Base-by-base conservation (phyloP, 1,284 basidiomycete genomes). In the Melampsora larici-populina region DNA sequence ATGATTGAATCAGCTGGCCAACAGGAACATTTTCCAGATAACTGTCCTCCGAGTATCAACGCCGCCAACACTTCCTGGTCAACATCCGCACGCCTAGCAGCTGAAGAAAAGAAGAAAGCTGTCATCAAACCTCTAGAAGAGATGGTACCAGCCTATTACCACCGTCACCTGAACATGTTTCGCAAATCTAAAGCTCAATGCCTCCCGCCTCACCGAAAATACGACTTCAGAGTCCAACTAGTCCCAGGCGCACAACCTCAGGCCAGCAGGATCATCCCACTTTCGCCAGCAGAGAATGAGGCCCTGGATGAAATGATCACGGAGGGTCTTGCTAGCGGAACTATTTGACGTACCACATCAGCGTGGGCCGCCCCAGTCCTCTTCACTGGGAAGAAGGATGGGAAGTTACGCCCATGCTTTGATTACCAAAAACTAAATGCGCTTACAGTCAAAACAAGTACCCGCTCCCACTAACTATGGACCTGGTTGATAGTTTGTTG, bases 391-490 rank as follows among this genome's bases (percentile, higher is more conserved):
- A n/a, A n/a, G n/a, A n/a, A n/a, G n/a, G n/a, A n/a, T n/a, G n/a
- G n/a, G n/a, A n/a, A n/a, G n/a, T 21, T 62, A 7, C 7, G 58
- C 24, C 58, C 58, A n/a, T 62, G 58, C 58, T 62, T 62, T 62
- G 58, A 62, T 29, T 62, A 62, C 58, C 18, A 21, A 7, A 7
- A 62, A 21, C 82, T 88, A 24, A 62, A 62, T 21, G 7, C 58
- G 11, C 24, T 62, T n/a, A 62, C 58, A 6, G 18, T 62, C 58
- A 62, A 62, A 21, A 62, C 26, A 79, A 78, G 0, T 84, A 84
- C 72, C 84, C 84, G 31, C 58, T 26, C 11, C 11, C 31, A 62
- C 81, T 82, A 0, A 82, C 87, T 3, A 80, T 83, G 24, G 84
- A 86, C 58, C 31, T 29, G 6, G 58, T 62, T 21, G 18, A 62